Evolutionary conservation across 2,329 filamentous ascomycete genomes (phyloP), one percentile per base, ranked within the genome.

Genomic region (Fusarium pseudocircinatum): DNA sequence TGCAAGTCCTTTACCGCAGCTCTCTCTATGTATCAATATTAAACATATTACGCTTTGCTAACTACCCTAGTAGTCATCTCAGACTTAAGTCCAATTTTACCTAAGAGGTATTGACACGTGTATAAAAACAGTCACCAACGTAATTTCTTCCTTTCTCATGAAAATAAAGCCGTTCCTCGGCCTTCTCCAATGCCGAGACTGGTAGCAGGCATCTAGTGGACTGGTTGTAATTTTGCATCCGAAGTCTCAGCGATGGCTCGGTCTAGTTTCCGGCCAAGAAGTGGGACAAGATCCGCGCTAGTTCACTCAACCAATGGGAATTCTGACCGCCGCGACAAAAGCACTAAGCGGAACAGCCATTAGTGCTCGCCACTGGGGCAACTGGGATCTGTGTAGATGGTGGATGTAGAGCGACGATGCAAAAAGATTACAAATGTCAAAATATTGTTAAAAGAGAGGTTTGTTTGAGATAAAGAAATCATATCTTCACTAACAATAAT

Each of bases 401-500:
- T 22, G 18, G 4, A 7, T 3, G 8, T 22, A 28, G 26, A 22
- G 26, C 14, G 18, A 15, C 13, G 6, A 46, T 22, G 9, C 0
- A 11, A 47, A 13, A 22, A 15, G 3, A 22, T 22, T 2, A 9
- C 18, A 7, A 46, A 11, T 4, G 8, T 46, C 20, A 6, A 1
- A 28, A 15, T 22, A 4, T 11, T 28, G 6, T 39, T 53, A 39
- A 53, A 53, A 39, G 24, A 10, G 16, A 4, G 14, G 0, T 0
- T 0, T 9, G 2, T 4, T 6, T 22, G 3, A 0, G 1, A 5
- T 22, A 7, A 12, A 13, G 10, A 9, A 0, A 13, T 4, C 9
- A 13, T 1, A 8, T 26, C 14, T 15, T 0, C 6, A 9, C 2
- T 20, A 1, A 14, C 32, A 24, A 1, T 7, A 34, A 7, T 2